Evolutionary conservation across 2,329 filamentous ascomycete genomes (phyloP).

Genomic region (Neurospora sp.): DNA sequence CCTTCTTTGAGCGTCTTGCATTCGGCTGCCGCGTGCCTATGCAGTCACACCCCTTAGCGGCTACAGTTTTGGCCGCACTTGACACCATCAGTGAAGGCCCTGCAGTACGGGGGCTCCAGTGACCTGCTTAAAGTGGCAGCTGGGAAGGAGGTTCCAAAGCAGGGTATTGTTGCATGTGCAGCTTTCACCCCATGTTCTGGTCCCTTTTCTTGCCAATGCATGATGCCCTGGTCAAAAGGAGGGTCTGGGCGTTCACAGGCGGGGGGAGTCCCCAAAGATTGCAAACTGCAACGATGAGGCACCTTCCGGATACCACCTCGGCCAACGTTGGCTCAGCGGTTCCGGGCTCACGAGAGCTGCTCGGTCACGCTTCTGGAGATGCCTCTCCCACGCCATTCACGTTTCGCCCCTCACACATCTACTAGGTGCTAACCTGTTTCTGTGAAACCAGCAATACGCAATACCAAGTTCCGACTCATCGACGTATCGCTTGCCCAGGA

Average conservation of each 20-base stretch:
- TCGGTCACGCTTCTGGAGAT: background rate
- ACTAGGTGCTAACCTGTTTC: slow-evolving; percentile 6
- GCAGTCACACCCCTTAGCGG: slow-evolving; percentile 4
- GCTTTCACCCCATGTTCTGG: background rate
- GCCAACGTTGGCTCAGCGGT: background rate
- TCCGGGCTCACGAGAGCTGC: background rate
- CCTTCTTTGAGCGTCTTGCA: slow-evolving; percentile 10
- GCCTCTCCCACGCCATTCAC: background rate
- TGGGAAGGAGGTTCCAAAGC: slow-evolving; percentile 1
- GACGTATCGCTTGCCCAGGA: slow-evolving; percentile 79
- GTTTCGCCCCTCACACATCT: background rate
- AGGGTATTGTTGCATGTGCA: background rate
- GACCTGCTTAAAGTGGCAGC: slow-evolving; percentile 8
- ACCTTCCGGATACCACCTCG: background rate
- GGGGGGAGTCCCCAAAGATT: background rate
- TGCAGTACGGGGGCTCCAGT: background rate
- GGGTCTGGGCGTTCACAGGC: background rate
- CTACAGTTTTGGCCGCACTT: background rate
- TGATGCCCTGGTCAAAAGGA: background rate
- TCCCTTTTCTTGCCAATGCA: background rate
- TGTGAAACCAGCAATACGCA: slow-evolving; percentile 65
- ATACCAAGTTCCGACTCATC: slow-evolving; percentile 94
- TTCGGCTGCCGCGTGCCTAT: slow-evolving; percentile 8
- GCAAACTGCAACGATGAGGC: background rate
- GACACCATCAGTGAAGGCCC: background rate